These are phyloP conservation scores for Bipolaris bicolor DNA, from an alignment of 2,329 filamentous ascomycete genomes.

Conservation along the genomic window DNA sequence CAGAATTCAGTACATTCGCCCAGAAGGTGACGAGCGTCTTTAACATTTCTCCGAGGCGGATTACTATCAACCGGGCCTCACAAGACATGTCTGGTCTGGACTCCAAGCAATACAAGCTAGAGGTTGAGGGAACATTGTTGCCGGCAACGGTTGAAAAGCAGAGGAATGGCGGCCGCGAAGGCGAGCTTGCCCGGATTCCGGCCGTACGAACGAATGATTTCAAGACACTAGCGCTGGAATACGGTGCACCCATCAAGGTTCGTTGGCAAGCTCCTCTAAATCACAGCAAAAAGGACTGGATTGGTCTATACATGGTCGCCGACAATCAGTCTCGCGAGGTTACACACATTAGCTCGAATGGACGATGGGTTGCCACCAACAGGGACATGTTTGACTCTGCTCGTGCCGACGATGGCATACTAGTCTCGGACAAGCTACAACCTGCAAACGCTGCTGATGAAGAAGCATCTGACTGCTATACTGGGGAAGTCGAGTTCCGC, in stretches of 20 bases:
- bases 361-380: conserved; percentile 86
- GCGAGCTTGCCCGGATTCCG: conserved; percentile 70
- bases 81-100: conserved; percentile 81
- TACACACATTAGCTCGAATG: conserved; percentile 83
- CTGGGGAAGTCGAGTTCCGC: conserved; percentile 83
- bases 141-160: conserved; percentile 60
- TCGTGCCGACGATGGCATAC: conserved; percentile 76
- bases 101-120: conserved; percentile 78
- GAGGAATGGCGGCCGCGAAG: conserved; percentile 74
- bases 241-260: conserved; percentile 86
- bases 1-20: conserved; percentile 84
- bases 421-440: conserved; percentile 69
- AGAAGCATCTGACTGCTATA: conserved; percentile 65
- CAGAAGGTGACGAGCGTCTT: conserved; percentile 87
- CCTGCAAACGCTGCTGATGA: conserved; percentile 52
- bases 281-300: conserved; percentile 92
- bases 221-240: conserved; percentile 81
- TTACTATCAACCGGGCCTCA: conserved; percentile 80
- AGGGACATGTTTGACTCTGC: conserved; percentile 76
- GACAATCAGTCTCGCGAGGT: conserved; percentile 87
- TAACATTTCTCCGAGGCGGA: conserved; percentile 84
- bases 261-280: conserved; percentile 88
- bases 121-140: conserved; percentile 69
- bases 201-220: conserved; percentile 66
- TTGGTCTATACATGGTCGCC: conserved; percentile 93